Evolutionary conservation across 176 grass and related monocot genomes (phyloP).

Genomic region (Thinopyrum elongatum): DNA sequence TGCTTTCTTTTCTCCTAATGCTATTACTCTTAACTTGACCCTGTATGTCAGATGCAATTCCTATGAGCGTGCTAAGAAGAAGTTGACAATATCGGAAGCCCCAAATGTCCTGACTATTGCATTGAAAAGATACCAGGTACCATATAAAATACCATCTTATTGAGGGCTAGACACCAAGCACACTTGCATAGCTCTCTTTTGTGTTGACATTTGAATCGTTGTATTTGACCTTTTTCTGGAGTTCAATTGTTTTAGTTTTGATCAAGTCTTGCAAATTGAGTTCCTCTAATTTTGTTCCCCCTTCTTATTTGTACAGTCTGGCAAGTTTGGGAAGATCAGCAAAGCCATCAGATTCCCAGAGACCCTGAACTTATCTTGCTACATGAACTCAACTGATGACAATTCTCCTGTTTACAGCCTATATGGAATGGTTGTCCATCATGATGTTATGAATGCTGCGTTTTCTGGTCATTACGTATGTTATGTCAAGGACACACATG

Average conservation of each 20-base stretch:
- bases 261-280: slow-evolving; percentile 15
- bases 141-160: background rate
- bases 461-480: slow-evolving; percentile 98
- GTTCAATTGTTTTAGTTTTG: slow-evolving; percentile 16
- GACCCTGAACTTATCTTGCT: slow-evolving; percentile 52
- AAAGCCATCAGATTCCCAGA: slow-evolving; percentile 83
- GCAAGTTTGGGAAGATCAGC: slow-evolving; percentile 86
- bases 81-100: slow-evolving; percentile 82
- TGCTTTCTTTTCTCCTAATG: slow-evolving; percentile 9
- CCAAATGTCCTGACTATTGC: slow-evolving; percentile 93
- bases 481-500: slow-evolving; percentile 80
- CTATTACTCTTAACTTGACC: slow-evolving; percentile 11
- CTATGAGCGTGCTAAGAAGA: slow-evolving; percentile 83
- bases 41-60: slow-evolving; percentile 75
- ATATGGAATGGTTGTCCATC: slow-evolving; percentile 93
- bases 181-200: background rate
- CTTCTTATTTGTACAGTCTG: slow-evolving; percentile 53
- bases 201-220: background rate
- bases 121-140: slow-evolving; percentile 93
- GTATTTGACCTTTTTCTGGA: slow-evolving; percentile 7
- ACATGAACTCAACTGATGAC: slow-evolving; percentile 74
- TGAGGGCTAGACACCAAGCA: background rate
- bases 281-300: background rate
- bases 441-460: slow-evolving; percentile 78
- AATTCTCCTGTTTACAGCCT: slow-evolving; percentile 71